Evolutionary conservation across 2,329 filamentous ascomycete species (phyloP).

Genomic region (Aspergillus quadrilineatus): DNA sequence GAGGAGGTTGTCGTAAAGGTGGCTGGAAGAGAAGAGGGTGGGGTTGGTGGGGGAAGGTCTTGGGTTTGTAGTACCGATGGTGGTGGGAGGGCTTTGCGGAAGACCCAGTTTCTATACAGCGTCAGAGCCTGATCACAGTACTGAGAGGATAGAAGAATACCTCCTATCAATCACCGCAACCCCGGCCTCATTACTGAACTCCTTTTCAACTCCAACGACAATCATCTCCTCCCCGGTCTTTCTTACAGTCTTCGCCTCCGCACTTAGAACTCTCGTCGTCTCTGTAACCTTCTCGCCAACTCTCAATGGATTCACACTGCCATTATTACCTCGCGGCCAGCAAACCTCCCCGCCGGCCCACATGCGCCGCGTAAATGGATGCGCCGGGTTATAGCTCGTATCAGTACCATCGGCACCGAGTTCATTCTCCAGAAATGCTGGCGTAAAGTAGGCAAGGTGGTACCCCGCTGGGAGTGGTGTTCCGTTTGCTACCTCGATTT

Average conservation of each 20-base stretch:
- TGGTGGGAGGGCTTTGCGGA: constrained; percentile 39
- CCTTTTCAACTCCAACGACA: constrained; percentile 64
- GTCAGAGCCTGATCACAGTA: neutral
- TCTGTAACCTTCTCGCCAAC: constrained; percentile 60
- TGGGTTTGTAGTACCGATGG: constrained; percentile 13
- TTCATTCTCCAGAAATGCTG: constrained; percentile 53
- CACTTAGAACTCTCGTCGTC: constrained; percentile 55
- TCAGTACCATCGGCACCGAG: constrained; percentile 63
- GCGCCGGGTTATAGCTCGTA: constrained; percentile 57
- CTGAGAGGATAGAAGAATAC: constrained; percentile 25
- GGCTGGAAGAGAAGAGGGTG: constrained; percentile 7
- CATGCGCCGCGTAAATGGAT: constrained; percentile 64
- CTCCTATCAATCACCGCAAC: constrained; percentile 57
- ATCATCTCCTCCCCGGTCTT: constrained; percentile 61
- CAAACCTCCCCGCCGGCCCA: constrained; percentile 64
- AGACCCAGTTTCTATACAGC: constrained; percentile 44
- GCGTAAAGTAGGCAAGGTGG: constrained; percentile 65
- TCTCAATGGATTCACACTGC: constrained; percentile 43
- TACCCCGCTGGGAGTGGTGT: constrained; percentile 59
- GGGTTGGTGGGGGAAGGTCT: constrained; percentile 5
- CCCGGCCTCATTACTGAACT: constrained; percentile 54
- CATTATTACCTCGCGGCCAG: constrained; percentile 44
- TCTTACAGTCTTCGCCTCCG: constrained; percentile 55
- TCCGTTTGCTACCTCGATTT: constrained; percentile 26
- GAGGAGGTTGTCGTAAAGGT: constrained; percentile 23